Conservation (phyloP, 1,139 yeast genomes). For the Hemisphaericaspora lyxosophila region DNA sequence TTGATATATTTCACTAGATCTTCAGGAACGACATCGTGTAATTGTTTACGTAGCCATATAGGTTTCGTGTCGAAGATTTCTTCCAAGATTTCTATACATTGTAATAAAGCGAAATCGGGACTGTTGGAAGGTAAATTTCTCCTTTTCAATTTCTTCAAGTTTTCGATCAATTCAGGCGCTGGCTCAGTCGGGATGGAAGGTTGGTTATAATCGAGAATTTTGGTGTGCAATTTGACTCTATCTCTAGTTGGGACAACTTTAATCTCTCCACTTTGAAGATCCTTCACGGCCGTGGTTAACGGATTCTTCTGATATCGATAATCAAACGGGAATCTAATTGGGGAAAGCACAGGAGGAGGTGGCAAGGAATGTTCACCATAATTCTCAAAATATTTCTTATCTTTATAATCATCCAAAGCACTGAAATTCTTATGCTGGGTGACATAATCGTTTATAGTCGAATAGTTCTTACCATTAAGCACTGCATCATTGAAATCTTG, state of each 20-base stretch:
- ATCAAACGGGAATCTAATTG: conserved; percentile 70
- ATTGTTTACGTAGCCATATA: conserved; percentile 80
- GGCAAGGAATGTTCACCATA: conserved; percentile 67
- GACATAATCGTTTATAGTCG: conserved; percentile 44
- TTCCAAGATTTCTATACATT: conserved; percentile 54
- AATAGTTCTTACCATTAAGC: conserved; percentile 26
- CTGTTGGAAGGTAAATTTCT: conserved; percentile 23
- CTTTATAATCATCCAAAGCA: conserved; percentile 32
- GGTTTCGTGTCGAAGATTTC: conserved; percentile 69
- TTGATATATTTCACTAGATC: conserved; percentile 55
- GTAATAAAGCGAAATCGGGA: conserved; percentile 33
- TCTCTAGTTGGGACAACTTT: conserved; percentile 39
- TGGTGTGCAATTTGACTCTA: conserved; percentile 49
- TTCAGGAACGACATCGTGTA: conserved; percentile 58
- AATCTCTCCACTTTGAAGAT: conserved; percentile 61
- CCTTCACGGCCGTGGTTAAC: conserved; percentile 58
- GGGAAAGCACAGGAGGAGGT: conserved; percentile 85
- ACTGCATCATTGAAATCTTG: conserved; percentile 29
- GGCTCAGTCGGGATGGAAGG: conserved; percentile 33
- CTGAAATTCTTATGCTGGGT: conserved; percentile 36
- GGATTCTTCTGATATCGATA: conserved; percentile 48
- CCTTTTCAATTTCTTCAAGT: conserved; percentile 25
- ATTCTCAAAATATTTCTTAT: conserved; percentile 14
- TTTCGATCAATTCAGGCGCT: conserved; percentile 38
- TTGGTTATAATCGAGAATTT: conserved; percentile 34